These are phyloP conservation scores for Termitomyces sp. DNA, from an alignment of 768 basidiomycete species.

Conservation along the genomic window DNA sequence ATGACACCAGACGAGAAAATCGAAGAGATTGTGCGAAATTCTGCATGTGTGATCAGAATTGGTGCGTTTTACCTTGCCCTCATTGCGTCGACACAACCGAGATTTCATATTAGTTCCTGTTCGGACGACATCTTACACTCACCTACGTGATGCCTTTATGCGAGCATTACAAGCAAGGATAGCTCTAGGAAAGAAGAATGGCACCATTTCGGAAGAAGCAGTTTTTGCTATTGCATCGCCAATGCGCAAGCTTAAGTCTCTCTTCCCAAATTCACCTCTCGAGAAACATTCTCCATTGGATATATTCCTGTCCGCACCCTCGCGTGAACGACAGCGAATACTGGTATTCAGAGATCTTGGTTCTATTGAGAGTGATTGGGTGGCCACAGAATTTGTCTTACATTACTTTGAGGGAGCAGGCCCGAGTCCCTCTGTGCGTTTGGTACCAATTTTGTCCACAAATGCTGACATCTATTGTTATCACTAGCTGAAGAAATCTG, in stretches of 20 bases:
- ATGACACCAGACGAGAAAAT: slow-evolving; percentile 69
- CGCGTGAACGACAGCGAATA: slow-evolving; percentile 41
- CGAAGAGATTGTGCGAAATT: slow-evolving; percentile 56
- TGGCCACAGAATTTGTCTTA: slow-evolving; percentile 65
- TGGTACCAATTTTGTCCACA: not conserved
- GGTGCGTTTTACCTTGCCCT: slow-evolving; percentile 29
- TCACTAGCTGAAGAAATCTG: slow-evolving; percentile 45
- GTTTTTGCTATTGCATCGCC: slow-evolving; percentile 55
- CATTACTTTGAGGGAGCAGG: slow-evolving; percentile 71
- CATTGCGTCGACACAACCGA: not conserved
- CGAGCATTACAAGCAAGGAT: slow-evolving; percentile 65
- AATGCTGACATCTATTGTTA: not conserved
- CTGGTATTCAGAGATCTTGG: slow-evolving; percentile 72
- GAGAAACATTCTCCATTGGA: slow-evolving; percentile 67
- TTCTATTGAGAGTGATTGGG: slow-evolving; percentile 65
- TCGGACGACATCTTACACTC: slow-evolving; percentile 68
- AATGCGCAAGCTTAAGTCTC: slow-evolving; percentile 65
- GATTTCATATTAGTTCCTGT: slow-evolving; percentile 59
- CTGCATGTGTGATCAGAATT: slow-evolving; percentile 71
- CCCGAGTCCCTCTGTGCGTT: slow-evolving; percentile 65
- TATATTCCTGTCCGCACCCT: slow-evolving; percentile 59
- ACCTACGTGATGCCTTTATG: slow-evolving; percentile 81
- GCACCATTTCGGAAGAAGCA: slow-evolving; percentile 51
- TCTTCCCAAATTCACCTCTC: slow-evolving; percentile 69
- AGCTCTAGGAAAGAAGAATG: slow-evolving; percentile 42